phyloP scores from a whole-genome alignment of 2,329 filamentous ascomycete genomes.

The Lojkania enalia region DNA sequence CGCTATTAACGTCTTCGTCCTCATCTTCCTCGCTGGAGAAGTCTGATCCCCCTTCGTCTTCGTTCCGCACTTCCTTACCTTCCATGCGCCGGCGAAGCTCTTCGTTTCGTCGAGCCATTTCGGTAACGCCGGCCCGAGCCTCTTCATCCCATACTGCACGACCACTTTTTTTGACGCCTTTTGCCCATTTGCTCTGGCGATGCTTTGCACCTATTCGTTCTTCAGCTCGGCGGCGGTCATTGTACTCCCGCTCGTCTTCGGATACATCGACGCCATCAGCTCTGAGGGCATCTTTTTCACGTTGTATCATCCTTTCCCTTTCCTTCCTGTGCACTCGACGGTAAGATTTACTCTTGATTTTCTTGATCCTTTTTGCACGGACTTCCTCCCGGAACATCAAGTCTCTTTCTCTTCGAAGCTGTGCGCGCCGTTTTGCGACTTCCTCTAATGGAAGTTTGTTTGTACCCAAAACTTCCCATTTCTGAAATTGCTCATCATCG shows the following conservation, averaged over 20 bases:
- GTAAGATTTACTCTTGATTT: conserved; percentile 98
- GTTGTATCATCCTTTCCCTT: conserved; percentile 61
- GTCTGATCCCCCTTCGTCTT: conserved; percentile 54
- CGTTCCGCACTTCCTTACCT: conserved; percentile 63
- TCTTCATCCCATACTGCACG: conserved; percentile 88
- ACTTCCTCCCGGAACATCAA: conserved; percentile 86
- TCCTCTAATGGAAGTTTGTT: conserved; percentile 74
- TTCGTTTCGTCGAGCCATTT: conserved; percentile 81
- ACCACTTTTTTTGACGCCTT: conserved; percentile 76
- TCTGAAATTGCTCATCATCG: conserved; percentile 66
- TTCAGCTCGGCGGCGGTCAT: conserved; percentile 76
- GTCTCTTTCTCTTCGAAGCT: conserved; percentile 79
- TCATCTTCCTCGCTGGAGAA: conserved; percentile 56
- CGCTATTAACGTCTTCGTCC: conserved; percentile 65
- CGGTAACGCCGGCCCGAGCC: conserved; percentile 73
- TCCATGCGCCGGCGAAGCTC: conserved; percentile 80
- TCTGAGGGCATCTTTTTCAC: conserved; percentile 60
- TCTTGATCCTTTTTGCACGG: conserved; percentile 89
- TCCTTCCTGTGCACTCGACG: conserved; percentile 88
- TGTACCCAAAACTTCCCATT: conserved; percentile 69
- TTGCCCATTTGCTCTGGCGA: conserved; percentile 89
- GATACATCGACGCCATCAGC: conserved; percentile 64
- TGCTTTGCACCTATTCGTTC: conserved; percentile 86
- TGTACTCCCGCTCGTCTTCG: conserved; percentile 66
- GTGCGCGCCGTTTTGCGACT: conserved; percentile 70